Evolutionary conservation across 352 stramenopile species (phyloP).

Genomic region (Phytophthora cactorum): DNA sequence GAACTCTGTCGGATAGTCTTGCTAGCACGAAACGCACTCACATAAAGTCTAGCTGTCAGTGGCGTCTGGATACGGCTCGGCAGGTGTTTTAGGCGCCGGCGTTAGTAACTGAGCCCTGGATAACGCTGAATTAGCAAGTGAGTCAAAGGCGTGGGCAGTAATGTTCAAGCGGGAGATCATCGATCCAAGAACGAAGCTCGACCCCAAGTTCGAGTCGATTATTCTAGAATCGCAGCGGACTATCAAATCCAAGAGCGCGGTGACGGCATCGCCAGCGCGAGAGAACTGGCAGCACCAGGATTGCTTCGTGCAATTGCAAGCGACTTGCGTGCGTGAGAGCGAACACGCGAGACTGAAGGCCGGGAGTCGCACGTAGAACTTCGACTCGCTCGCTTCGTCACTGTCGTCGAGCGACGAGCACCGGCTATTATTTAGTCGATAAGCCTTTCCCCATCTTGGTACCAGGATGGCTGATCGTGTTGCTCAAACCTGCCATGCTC

Average conservation of each 20-base stretch:
- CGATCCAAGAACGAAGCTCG: not conserved
- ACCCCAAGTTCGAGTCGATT: slow-evolving; percentile 9
- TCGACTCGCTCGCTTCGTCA: not conserved
- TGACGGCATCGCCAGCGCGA: slow-evolving; percentile 11
- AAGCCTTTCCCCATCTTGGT: slow-evolving; percentile 35
- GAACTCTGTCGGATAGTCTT: not conserved
- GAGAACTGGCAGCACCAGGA: slow-evolving; percentile 11
- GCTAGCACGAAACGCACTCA: too few species aligned
- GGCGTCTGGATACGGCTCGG: slow-evolving; percentile 5
- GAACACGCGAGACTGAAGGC: slow-evolving; percentile 21
- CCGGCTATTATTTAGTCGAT: slow-evolving; percentile 31
- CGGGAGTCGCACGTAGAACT: slow-evolving; percentile 20
- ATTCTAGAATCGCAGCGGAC: slow-evolving; percentile 28
- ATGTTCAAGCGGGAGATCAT: slow-evolving; percentile 16
- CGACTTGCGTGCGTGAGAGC: slow-evolving; percentile 37
- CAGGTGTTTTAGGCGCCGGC: slow-evolving; percentile 7
- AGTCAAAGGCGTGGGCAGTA: slow-evolving; percentile 18
- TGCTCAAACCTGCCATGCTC: not conserved
- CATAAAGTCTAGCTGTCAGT: not conserved
- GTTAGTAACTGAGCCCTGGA: slow-evolving; percentile 25
- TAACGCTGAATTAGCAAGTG: slow-evolving; percentile 21
- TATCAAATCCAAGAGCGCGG: slow-evolving; percentile 5
- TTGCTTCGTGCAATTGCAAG: slow-evolving; percentile 32
- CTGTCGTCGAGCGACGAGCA: slow-evolving; percentile 12
- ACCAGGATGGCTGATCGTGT: slow-evolving; percentile 19